Evolutionary conservation across 2,329 filamentous ascomycete genomes (phyloP).

Genomic region (Exophiala calicioides): DNA sequence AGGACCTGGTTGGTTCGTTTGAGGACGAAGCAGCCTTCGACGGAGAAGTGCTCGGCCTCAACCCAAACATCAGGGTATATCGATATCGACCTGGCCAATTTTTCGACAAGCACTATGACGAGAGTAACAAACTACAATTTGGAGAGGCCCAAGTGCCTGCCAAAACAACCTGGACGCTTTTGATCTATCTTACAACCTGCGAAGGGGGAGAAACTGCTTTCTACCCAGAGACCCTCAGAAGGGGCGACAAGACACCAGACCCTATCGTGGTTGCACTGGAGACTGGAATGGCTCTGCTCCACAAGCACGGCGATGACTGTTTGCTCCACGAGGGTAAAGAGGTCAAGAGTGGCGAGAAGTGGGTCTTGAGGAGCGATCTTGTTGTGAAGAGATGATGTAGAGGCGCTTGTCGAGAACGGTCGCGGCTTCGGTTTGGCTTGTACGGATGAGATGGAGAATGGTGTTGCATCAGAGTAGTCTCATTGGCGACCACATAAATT

Average conservation of each 20-base stretch:
- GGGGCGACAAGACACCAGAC: conserved; percentile 40
- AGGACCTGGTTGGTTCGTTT: conserved; percentile 53
- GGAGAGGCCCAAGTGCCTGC: conserved; percentile 51
- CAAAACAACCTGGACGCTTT: conserved; percentile 85
- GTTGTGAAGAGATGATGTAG: conserved; percentile 41
- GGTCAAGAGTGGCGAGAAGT: conserved; percentile 80
- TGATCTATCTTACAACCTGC: conserved; percentile 85
- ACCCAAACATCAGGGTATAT: conserved; percentile 86
- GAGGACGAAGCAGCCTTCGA: conserved; percentile 63
- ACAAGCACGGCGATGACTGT: conserved; percentile 87
- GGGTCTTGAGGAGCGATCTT: conserved; percentile 84
- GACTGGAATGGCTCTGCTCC: conserved; percentile 81
- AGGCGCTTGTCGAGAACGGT: no score
- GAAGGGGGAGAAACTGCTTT: conserved; percentile 88
- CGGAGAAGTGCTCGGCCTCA: conserved; percentile 78
- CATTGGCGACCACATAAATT: no score
- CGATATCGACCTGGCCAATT: conserved; percentile 83
- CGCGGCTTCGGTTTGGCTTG: no score
- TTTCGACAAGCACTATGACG: conserved; percentile 93
- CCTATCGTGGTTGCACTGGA: conserved; percentile 74
- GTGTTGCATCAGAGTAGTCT: no score
- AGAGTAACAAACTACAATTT: conserved; percentile 72
- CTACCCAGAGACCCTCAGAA: conserved; percentile 66
- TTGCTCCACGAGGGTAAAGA: conserved; percentile 84
- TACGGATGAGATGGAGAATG: no score